Evolutionary conservation across 352 stramenopile species (phyloP).

Genomic region (Phytophthora sansomeana): DNA sequence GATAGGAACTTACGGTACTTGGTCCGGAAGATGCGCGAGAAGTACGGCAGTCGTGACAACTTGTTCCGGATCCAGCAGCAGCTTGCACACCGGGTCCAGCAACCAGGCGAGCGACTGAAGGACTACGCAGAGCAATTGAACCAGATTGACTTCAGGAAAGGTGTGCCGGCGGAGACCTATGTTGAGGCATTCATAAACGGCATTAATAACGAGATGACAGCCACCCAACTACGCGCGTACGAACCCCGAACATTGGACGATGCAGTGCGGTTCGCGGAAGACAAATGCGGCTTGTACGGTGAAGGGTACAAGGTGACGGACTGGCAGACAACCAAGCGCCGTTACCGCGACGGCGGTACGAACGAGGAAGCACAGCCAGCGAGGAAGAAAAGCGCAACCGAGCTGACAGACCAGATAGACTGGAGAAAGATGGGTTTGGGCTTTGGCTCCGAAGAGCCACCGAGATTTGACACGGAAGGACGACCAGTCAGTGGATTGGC

Average conservation of each 20-base stretch:
- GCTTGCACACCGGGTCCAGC: background rate
- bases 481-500: background rate
- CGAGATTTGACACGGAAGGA: background rate
- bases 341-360: background rate
- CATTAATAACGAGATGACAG: background rate
- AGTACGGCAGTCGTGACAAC: background rate
- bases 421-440: background rate
- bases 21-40: background rate
- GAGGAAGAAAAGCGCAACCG: background rate
- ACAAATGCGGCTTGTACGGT: constrained; percentile 3
- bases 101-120: constrained; percentile 1
- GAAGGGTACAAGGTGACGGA: constrained; percentile 6
- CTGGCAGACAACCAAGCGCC: background rate
- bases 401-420: background rate
- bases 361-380: background rate
- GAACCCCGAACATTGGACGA: background rate
- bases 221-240: background rate
- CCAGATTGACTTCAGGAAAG: background rate
- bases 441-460: background rate
- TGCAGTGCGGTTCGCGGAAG: constrained; percentile 1
- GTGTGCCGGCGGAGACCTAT: background rate
- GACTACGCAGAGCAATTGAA: background rate
- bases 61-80: constrained; percentile 4
- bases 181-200: constrained; percentile 1
- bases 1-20: constrained; percentile 1